Percentiles rank a stretch among this genome's conserved stretches.
These are phyloP conservation scores for Plectosphaerella plurivora DNA, from an alignment of 2,329 filamentous ascomycete species.

Conservation along the genomic window DNA sequence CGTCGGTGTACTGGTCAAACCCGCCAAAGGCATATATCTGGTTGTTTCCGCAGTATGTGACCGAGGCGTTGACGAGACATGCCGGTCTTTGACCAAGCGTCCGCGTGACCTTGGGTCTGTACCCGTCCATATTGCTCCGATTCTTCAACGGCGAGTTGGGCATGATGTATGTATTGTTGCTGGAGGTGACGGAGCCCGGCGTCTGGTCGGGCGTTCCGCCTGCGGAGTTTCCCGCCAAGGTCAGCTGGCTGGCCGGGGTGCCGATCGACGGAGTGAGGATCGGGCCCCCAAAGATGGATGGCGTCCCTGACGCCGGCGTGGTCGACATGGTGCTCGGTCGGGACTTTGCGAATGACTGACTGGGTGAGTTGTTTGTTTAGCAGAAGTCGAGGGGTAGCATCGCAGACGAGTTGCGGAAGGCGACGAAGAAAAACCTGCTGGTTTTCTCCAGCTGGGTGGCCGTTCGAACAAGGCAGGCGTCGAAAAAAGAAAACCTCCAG, in stretches of 20 bases:
- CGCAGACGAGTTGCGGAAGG: neutral
- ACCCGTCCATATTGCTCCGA: constrained; percentile 63
- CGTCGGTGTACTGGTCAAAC: constrained; percentile 97
- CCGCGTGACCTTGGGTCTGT: constrained; percentile 78
- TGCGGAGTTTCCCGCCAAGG: constrained; percentile 19
- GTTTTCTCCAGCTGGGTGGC: neutral
- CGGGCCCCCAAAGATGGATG: constrained; percentile 10
- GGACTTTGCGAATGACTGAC: too few relatives aligned
- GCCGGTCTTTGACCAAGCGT: constrained; percentile 79
- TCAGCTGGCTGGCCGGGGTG: constrained; percentile 23
- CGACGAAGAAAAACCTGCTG: neutral
- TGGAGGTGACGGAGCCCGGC: constrained; percentile 48
- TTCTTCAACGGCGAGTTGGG: constrained; percentile 74
- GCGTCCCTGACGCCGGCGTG: neutral
- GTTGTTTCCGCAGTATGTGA: constrained; percentile 97
- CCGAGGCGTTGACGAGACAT: constrained; percentile 94
- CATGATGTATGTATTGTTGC: constrained; percentile 84
- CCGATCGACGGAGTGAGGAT: constrained; percentile 41
- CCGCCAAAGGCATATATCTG: constrained; percentile 97
- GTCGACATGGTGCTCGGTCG: neutral
- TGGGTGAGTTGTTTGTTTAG: too few relatives aligned
- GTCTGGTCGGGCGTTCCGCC: constrained; percentile 31
- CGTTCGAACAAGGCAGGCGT: neutral
- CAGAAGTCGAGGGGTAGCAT: neutral
- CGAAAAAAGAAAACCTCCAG: neutral